Base-by-base conservation (phyloP, 352 stramenopile species). In the Phytophthora fragariae region DNA sequence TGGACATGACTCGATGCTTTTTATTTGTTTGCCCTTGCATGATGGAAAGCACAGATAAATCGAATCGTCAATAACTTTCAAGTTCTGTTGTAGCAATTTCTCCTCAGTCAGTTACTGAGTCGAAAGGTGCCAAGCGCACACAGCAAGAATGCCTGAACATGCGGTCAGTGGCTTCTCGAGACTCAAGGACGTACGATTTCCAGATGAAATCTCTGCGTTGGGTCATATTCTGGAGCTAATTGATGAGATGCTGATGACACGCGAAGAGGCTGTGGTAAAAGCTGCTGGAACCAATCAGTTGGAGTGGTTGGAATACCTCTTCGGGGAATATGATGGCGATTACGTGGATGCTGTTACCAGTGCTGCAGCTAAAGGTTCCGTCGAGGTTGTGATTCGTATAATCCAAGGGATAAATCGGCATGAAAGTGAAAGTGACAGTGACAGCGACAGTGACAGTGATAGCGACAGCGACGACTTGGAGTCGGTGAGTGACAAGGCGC, bases 171-270 rank as follows among this genome's bases (percentile, higher is more conserved):
- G 11, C 4, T 19, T 49, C 3, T 49, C 41, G 14, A 54, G 47
- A 15, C 57, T 58, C 14, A 21, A 41, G 24, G 3, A 65, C 27
- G 41, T 50, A 19, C 27, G 27, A n/a, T 56, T 65, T 46, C 58
- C 58, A 7, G 41, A 55, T 7, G 15, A 56, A 5, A 35, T 65
- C 7, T 8, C 24, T 31, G 58, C 41, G 5, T 15, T 59, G 60
- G n/a, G 14, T 15, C 60, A 67, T 35, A 11, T 53, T 49, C 41
- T 67, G 6, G 46, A 65, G 58, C 41, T 55, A 5, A 56, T 65
- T 17, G 44, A 57, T 27, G 46, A 46, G 44, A 15, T 65, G 44
- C 17, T 65, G 27, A 55, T 65, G 58, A 31, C 41, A 14, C 24
- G 24, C 11, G n/a, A n/a, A 31, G 58, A 65, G 35, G 58, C 58